phyloP scores from a whole-genome alignment of 1,284 basidiomycete genomes.

The Rhodotorula glutinis region DNA sequence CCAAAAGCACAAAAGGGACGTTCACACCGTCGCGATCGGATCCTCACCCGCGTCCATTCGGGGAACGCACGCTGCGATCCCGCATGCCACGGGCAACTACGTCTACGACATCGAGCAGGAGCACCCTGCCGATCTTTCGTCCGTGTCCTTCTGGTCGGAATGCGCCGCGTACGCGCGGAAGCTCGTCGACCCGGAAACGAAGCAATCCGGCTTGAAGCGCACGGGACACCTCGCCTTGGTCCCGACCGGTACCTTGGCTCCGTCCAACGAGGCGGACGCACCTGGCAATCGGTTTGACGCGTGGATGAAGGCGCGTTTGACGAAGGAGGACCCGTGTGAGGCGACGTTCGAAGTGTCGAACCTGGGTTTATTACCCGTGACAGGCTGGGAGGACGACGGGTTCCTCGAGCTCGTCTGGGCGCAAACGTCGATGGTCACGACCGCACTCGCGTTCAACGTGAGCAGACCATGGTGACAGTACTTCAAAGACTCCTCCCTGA shows the following conservation, averaged over 20 bases:
- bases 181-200: background rate
- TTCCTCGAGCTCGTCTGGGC: slow-evolving; percentile 17
- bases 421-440: slow-evolving; percentile 8
- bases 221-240: slow-evolving; percentile 14
- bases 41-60: slow-evolving; percentile 19
- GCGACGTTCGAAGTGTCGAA: slow-evolving; percentile 23
- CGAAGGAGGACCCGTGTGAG: background rate
- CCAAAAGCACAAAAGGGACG: background rate
- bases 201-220: background rate
- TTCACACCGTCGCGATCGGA: background rate
- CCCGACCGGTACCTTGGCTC: background rate
- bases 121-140: background rate
- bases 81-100: slow-evolving; percentile 18
- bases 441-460: slow-evolving; percentile 17
- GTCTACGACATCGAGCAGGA: background rate
- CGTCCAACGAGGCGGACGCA: no score
- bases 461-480: no score
- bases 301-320: slow-evolving; percentile 5
- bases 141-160: slow-evolving; percentile 8
- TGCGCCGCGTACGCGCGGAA: background rate
- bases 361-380: slow-evolving; percentile 11
- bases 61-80: background rate
- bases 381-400: slow-evolving; percentile 7
- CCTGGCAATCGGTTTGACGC: slow-evolving; percentile 6
- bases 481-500: no score